A percentile compares a stretch with the other conserved stretches of the same genome.
Evolutionary conservation across 345 rosid species (phyloP).

Genomic region (Gossypium bickii): DNA sequence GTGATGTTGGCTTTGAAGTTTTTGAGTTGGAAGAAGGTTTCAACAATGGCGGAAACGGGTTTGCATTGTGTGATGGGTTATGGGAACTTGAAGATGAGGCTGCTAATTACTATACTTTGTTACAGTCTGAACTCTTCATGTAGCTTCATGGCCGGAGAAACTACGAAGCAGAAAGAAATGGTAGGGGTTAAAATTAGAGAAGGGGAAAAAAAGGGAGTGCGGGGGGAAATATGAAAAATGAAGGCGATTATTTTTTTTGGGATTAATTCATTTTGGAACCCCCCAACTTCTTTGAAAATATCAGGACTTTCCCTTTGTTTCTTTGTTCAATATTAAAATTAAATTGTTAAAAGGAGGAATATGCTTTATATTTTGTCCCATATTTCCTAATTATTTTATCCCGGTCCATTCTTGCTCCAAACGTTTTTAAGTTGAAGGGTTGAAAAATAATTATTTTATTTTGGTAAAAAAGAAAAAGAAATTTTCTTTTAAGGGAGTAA

Average conservation of each 20-base stretch:
- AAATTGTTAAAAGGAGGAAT: neutral
- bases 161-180: neutral
- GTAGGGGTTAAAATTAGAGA: conserved; percentile 15
- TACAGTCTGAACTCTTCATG: conserved; percentile 65
- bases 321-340: neutral
- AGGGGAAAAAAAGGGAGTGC: neutral
- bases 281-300: conserved; percentile 1
- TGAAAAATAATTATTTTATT: too few relatives aligned
- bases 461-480: too few relatives aligned
- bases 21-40: conserved; percentile 17
- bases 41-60: conserved; percentile 32
- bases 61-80: conserved; percentile 42
- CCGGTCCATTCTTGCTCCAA: neutral
- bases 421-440: too few relatives aligned
- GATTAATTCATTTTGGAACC: conserved; percentile 22
- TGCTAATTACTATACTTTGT: conserved; percentile 54
- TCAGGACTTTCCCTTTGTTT: neutral
- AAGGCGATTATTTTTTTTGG: neutral
- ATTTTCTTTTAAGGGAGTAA: too few relatives aligned
- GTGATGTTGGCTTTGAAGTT: conserved; percentile 15
- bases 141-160: conserved; percentile 15
- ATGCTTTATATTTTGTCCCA: neutral
- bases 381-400: neutral
- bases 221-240: conserved; percentile 1
- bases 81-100: conserved; percentile 83